A percentile compares a stretch with the other conserved stretches of the same genome.
Evolutionary conservation across 225 moss, liverwort and hornwort genomes (phyloP).

Genomic region (Straminergon stramineum): DNA sequence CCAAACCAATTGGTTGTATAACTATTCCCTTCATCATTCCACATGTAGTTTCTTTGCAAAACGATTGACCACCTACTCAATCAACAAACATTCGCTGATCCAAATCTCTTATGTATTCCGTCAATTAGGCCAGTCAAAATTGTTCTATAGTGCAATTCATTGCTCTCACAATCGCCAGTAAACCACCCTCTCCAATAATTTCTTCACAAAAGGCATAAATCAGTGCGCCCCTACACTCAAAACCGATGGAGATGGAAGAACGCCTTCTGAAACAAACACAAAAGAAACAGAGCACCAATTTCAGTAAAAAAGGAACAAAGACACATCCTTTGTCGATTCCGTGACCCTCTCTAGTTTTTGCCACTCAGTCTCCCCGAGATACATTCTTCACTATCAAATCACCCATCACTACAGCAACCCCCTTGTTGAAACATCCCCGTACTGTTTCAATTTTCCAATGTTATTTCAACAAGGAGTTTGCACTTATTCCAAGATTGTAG

Average conservation of each 20-base stretch:
- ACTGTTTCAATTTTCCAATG: not conserved
- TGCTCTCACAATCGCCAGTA: not conserved
- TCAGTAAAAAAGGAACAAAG: not conserved
- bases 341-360: too few species aligned
- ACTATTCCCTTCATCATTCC: not conserved
- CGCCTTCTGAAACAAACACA: constrained; percentile 1
- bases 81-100: not conserved
- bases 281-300: not conserved
- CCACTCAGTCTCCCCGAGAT: not conserved
- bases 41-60: not conserved
- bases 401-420: not conserved
- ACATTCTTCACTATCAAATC: not conserved
- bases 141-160: not conserved
- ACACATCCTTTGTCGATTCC: not conserved
- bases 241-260: constrained; percentile 13
- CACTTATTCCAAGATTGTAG: not conserved
- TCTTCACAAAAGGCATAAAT: not conserved
- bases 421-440: not conserved
- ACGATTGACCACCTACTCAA: not conserved
- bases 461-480: not conserved
- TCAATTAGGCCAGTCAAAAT: not conserved
- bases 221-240: constrained; percentile 20
- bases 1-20: not conserved
- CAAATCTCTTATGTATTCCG: not conserved
- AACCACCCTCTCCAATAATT: not conserved